A percentile compares a stretch with the other conserved stretches of the same genome.
Conservation (phyloP, 225 moss, liverwort and hornwort species). For the Pseudisothecium myosuroides region DNA sequence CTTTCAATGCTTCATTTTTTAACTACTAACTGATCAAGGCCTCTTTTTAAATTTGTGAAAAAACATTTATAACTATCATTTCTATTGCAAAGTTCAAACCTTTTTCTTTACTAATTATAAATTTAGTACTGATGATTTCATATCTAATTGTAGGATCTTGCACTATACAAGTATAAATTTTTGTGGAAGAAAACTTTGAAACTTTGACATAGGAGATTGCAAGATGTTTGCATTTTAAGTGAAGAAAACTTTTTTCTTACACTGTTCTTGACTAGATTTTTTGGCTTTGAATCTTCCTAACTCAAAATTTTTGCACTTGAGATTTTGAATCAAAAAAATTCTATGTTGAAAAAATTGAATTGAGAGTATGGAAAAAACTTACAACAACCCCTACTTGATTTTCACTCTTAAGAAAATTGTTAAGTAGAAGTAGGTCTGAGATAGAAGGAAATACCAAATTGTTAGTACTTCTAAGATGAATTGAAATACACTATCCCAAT, state of each 20-base stretch:
- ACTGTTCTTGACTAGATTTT: no score
- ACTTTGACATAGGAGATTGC: not conserved
- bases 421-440: not conserved
- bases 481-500: not conserved
- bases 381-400: not conserved
- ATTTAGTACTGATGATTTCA: not conserved
- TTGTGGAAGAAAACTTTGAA: not conserved
- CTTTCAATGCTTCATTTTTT: not conserved
- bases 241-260: not conserved
- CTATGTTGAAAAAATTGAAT: not conserved
- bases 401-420: not conserved
- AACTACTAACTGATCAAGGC: not conserved
- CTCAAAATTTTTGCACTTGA: no score
- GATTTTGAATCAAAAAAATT: not conserved
- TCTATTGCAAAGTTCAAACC: not conserved
- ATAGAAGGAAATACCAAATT: not conserved
- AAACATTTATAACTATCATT: not conserved
- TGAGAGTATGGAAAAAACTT: fast-evolving
- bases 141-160: not conserved
- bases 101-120: not conserved
- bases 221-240: not conserved
- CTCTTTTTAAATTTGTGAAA: not conserved
- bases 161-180: not conserved
- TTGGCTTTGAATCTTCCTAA: no score
- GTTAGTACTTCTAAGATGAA: not conserved